phyloP scores from a whole-genome alignment of 768 basidiomycete species.

The Mycena venus region DNA sequence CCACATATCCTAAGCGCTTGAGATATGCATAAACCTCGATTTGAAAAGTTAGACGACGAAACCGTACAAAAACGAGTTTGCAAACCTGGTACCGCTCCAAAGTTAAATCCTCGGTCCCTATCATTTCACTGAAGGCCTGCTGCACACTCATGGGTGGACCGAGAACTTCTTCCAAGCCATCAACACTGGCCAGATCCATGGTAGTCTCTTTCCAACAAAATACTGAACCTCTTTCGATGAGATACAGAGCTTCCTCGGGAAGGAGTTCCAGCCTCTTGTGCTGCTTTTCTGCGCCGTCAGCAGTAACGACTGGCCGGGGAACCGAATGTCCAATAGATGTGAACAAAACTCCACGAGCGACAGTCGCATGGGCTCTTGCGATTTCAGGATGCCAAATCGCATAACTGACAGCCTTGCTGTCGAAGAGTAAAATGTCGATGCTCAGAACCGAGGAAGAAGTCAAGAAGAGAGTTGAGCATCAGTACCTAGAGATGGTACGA shows the following conservation, averaged over 20 bases:
- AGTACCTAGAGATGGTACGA: conserved; percentile 83
- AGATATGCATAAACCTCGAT: conserved; percentile 91
- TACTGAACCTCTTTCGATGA: conserved; percentile 90
- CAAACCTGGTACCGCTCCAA: conserved; percentile 91
- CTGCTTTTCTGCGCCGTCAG: conserved; percentile 55
- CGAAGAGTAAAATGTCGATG: conserved; percentile 6
- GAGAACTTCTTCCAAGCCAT: conserved; percentile 54
- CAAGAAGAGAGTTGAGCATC: conserved; percentile 16
- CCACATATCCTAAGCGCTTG: conserved; percentile 90
- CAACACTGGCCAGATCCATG: conserved; percentile 44
- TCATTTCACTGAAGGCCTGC: conserved; percentile 89
- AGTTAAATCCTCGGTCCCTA: conserved; percentile 82
- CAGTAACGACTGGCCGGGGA: conserved; percentile 57
- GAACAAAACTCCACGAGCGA: conserved; percentile 89
- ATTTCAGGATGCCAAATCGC: conserved; percentile 83
- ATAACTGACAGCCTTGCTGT: conserved; percentile 84
- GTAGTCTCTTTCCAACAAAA: conserved; percentile 81
- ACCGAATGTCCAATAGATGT: conserved; percentile 85
- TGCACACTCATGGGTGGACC: conserved; percentile 92
- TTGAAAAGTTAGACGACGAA: conserved; percentile 5
- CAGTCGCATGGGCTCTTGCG: conserved; percentile 73
- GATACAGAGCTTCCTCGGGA: conserved; percentile 95
- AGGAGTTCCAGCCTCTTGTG: conserved; percentile 86
- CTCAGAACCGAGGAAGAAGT: conserved; percentile 7
- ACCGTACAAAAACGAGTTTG: not conserved